These are phyloP conservation scores for Elsinoe necatrix DNA, from an alignment of 2,329 filamentous ascomycete species.

Conservation along the genomic window DNA sequence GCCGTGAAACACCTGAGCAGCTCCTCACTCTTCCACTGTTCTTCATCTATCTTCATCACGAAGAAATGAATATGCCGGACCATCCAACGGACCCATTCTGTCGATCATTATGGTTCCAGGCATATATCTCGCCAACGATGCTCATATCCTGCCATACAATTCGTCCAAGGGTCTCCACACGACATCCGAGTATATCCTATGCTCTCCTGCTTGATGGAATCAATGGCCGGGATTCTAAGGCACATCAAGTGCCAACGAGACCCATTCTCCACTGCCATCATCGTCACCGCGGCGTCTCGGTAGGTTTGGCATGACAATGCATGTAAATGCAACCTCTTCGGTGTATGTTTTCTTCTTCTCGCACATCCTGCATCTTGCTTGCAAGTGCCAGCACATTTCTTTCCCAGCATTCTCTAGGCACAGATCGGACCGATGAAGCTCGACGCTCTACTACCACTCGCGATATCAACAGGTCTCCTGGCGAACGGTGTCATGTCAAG, in stretches of 20 bases:
- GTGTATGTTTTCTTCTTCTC: not conserved
- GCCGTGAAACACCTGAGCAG: not conserved
- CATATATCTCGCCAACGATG: not conserved
- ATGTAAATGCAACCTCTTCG: no score
- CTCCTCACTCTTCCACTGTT: no score
- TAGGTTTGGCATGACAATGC: no score
- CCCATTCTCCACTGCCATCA: not conserved
- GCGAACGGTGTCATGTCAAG: not conserved
- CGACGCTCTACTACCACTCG: not conserved
- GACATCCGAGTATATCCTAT: not conserved
- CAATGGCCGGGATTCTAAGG: not conserved
- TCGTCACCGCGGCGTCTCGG: not conserved
- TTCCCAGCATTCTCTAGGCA: no score
- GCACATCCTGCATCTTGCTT: not conserved
- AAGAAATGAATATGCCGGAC: no score
- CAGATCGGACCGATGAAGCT: no score
- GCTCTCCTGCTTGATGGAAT: slow-evolving; percentile 7
- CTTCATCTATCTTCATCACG: no score
- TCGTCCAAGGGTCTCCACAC: not conserved
- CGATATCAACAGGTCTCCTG: not conserved
- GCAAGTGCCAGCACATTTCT: no score
- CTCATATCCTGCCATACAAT: no score
- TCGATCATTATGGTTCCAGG: no score
- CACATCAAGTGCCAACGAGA: not conserved
- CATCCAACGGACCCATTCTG: no score